Evolutionary conservation across 805 yeast genomes (phyloP).

Genomic region (Pichia scutulata): DNA sequence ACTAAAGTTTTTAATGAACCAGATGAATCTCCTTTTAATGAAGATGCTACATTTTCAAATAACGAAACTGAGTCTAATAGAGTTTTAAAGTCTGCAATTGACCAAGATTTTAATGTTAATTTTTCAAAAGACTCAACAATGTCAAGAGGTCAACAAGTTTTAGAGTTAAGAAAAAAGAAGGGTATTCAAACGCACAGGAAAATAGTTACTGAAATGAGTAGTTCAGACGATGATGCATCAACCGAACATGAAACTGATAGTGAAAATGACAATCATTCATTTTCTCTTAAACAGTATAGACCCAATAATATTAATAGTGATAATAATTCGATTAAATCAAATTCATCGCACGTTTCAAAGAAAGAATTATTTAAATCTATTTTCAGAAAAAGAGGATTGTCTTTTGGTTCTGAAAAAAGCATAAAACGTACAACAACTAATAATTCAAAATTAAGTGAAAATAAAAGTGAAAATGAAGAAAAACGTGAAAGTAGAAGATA

Average conservation of each 20-base stretch:
- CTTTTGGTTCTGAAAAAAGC: constrained; percentile 5
- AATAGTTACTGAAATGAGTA: constrained; percentile 15
- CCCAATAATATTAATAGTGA: constrained; percentile 1
- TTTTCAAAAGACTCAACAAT: constrained; percentile 19
- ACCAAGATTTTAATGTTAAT: constrained; percentile 27
- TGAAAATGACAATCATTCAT: constrained; percentile 1
- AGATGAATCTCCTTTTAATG: neutral
- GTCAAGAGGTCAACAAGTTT: constrained; percentile 4
- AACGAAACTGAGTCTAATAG: neutral
- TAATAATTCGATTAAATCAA: neutral
- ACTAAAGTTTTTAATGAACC: neutral
- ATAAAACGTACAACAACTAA: neutral
- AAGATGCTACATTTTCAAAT: neutral
- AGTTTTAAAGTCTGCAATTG: constrained; percentile 18
- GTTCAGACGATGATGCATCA: constrained; percentile 22
- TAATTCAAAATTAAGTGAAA: constrained; percentile 1
- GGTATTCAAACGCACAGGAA: constrained; percentile 2
- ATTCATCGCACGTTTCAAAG: neutral
- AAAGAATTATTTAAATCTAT: neutral
- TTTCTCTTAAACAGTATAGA: neutral
- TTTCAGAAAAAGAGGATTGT: constrained; percentile 9
- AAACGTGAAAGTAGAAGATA: constrained; percentile 1
- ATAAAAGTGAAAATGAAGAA: neutral
- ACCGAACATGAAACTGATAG: constrained; percentile 14
- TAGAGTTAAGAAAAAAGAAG: constrained; percentile 2